These are phyloP conservation scores for Acrasis kona DNA, from an alignment of 78 protist species.

Conservation along the genomic window DNA sequence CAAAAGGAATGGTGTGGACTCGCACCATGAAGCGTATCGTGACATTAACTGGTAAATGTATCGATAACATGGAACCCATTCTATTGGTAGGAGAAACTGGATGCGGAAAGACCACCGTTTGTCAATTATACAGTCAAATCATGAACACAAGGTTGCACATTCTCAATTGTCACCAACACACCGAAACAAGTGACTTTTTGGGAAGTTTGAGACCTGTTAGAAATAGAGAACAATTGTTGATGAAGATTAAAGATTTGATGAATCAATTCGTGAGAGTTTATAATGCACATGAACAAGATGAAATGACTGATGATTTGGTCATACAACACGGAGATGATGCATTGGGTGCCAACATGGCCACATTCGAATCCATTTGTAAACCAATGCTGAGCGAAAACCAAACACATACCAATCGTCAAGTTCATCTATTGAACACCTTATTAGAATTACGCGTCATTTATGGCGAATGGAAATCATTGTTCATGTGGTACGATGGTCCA, in stretches of 20 bases:
- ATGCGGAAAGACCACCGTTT: slow-evolving; percentile 92
- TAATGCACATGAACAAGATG: not conserved
- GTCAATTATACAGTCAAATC: slow-evolving; percentile 58
- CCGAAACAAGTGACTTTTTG: slow-evolving; percentile 96
- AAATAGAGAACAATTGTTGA: not conserved
- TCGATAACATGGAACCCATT: slow-evolving; percentile 79
- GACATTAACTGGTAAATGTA: slow-evolving; percentile 61
- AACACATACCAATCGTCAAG: too few relatives aligned
- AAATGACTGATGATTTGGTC: too few relatives aligned
- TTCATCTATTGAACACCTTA: not conserved
- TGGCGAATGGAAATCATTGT: slow-evolving; percentile 45
- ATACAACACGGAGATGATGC: too few relatives aligned
- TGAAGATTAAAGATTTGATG: not conserved
- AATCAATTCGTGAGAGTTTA: not conserved
- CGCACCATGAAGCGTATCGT: slow-evolving; percentile 58
- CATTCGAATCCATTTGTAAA: not conserved
- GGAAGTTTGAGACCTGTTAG: slow-evolving; percentile 91
- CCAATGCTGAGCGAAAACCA: too few relatives aligned
- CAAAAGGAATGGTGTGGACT: slow-evolving; percentile 74
- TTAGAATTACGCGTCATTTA: not conserved
- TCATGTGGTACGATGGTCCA: slow-evolving; percentile 98
- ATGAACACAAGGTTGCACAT: slow-evolving; percentile 41
- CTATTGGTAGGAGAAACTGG: slow-evolving; percentile 98
- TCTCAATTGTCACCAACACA: slow-evolving; percentile 96
- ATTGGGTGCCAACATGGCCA: not conserved